Evolutionary conservation across 129 eudicot species (phyloP), one percentile per base, ranked within the genome.

Genomic region (Calendula officinalis): DNA sequence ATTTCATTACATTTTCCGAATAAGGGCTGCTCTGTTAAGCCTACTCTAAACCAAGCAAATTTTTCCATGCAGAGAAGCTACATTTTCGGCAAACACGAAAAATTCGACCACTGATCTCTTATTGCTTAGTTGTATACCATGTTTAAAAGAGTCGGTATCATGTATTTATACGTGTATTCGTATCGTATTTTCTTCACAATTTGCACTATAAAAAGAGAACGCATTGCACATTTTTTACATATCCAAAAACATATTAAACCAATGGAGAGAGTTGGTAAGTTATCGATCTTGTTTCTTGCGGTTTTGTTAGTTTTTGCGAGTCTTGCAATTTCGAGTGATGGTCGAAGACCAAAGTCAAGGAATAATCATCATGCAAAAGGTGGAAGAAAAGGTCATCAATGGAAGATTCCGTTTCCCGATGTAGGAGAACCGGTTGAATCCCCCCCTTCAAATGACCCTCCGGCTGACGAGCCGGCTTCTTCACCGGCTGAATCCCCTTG

Each of bases 181-280:
- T 47, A 38, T 64, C 7, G 4, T 11, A 37, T 43, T 42, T 9
- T 48, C 42, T 15, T 56, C 41, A 30, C 3, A 33, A 46, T 4
- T 22, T 12, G 6, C 42, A 62, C 60, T 65, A 65, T 50, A 65
- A 65, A 49, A 3, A 65, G 38, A 1, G 36, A 36, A 15, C 8
- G 22, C 58, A 5, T 3, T 3, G 22, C 11, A 32, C 14, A 10
- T 38, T 50, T 49, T 14, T 12, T 65, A 36, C 38, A 14, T 38
- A 65, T 37, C 10, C 17, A 22, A 50, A 22, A 64, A 36, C 59
- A 64, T 8, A 48, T 12, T 8, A 42, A 4, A 9, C 30, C 27
- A 43, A 65, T 65, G 60, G 60, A 37, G 43, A 50, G 7, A 36
- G 60, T 65, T 65, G 5, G 37, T 65, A 65, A 8, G 36, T 38